phyloP scores from a whole-genome alignment of 2,329 filamentous ascomycete species.

The Stachybotrys chlorohalonatus region DNA sequence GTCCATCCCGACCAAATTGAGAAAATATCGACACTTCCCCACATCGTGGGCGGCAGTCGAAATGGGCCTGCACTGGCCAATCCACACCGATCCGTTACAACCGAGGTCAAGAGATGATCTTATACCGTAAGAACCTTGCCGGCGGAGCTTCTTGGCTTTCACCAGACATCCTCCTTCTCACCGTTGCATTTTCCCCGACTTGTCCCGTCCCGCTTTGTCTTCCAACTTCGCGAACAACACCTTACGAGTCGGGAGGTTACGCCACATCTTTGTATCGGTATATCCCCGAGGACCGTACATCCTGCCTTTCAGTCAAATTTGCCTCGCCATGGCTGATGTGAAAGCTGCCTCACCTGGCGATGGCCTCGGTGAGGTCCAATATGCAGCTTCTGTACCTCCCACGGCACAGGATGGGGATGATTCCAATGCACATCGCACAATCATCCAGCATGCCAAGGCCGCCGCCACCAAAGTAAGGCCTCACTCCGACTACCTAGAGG shows the following conservation, averaged over 20 bases:
- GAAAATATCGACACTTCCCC: neutral
- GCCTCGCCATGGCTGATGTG: neutral
- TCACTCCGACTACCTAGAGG: neutral
- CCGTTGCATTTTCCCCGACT: neutral
- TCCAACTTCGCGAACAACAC: no score
- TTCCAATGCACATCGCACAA: slow-evolving; percentile 15
- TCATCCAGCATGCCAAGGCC: slow-evolving; percentile 24
- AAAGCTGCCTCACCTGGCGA: neutral
- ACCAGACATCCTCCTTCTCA: neutral
- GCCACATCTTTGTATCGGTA: no score
- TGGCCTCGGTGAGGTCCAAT: neutral
- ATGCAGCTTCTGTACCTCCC: neutral
- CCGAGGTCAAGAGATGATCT: neutral
- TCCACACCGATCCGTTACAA: neutral
- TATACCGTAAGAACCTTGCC: neutral
- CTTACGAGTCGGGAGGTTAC: no score
- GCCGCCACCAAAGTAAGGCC: slow-evolving; percentile 39
- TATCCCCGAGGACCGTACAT: neutral
- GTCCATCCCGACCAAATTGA: neutral
- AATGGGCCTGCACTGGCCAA: neutral
- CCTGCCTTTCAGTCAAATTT: neutral
- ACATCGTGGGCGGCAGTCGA: neutral
- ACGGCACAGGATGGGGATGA: slow-evolving; percentile 5
- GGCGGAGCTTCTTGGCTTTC: neutral
- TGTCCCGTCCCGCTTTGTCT: neutral